Conservation (phyloP, 1,284 basidiomycete species). For the Ustilago loliicola region DNA sequence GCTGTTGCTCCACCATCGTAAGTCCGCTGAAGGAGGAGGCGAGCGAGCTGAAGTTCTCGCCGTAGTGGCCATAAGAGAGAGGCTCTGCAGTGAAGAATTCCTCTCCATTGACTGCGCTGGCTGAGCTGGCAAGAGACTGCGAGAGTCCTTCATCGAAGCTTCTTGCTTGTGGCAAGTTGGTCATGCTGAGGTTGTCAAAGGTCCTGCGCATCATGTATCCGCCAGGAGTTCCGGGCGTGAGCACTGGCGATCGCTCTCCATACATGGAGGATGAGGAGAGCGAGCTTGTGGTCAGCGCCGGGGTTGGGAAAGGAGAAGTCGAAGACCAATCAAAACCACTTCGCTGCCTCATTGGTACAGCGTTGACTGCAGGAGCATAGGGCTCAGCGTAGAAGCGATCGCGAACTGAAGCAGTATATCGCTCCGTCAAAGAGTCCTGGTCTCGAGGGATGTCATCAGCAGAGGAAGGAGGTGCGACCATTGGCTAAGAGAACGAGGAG, state of each 20-base stretch:
- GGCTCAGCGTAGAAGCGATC: slow-evolving; percentile 12
- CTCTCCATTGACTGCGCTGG: neutral
- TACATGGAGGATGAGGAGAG: slow-evolving; percentile 32
- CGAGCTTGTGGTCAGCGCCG: slow-evolving; percentile 34
- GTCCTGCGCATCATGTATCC: slow-evolving; percentile 6
- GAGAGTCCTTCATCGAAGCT: slow-evolving; percentile 14
- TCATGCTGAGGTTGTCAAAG: slow-evolving; percentile 23
- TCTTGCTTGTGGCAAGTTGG: slow-evolving; percentile 7
- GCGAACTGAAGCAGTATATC: slow-evolving; percentile 1
- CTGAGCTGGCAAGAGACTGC: neutral
- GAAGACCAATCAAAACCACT: slow-evolving; percentile 24
- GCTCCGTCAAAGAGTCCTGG: slow-evolving; percentile 16
- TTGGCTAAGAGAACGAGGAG: slow-evolving; percentile 13
- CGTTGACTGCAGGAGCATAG: neutral
- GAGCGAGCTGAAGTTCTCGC: slow-evolving; percentile 11
- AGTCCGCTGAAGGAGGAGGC: slow-evolving; percentile 22
- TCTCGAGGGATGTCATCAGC: slow-evolving; percentile 10
- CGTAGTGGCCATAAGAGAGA: neutral
- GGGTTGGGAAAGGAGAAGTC: slow-evolving; percentile 33
- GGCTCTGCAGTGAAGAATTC: neutral
- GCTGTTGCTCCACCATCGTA: slow-evolving; percentile 13
- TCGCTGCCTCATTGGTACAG: slow-evolving; percentile 15
- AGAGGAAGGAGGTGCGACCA: slow-evolving; percentile 15
- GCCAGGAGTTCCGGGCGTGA: slow-evolving; percentile 4
- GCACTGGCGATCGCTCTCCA: slow-evolving; percentile 32